Evolutionary conservation across 768 basidiomycete species (phyloP), one percentile per base, ranked within the genome.

Genomic region (Kwoniella shandongensis): DNA sequence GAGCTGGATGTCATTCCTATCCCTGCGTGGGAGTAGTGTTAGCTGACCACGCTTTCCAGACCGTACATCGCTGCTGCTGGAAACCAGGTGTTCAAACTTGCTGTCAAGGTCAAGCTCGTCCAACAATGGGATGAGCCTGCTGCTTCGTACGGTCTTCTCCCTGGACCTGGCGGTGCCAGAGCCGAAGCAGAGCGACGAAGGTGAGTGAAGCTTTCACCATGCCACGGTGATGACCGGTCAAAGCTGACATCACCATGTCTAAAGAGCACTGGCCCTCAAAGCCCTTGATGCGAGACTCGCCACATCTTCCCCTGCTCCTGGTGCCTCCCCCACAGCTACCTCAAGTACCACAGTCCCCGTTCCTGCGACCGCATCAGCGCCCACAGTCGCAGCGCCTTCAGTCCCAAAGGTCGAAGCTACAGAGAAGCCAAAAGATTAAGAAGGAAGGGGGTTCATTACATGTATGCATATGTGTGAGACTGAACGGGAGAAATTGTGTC

Each of bases 141-240:
- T 26, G 57, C 85, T 13, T 79, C 79, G 10, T 92, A 91, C 73
- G 80, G 78, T 39, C 85, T 85, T 66, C 81, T 88, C 4, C 77
- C 77, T 39, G 77, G 77, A 44, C 91, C 92, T 32, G 92, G 90
- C 13, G 88, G 86, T 70, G 86, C 91, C 18, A 83, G 96, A 30
- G 96, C 96, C 20, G 96, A 99, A 78, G 96, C 96, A 18, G 96
- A 99, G 79, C 81, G 96, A 58, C 81, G 94, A 80, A 83, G 94
- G 92, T 92, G 61, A 54, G 84, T 51, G 39, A 25, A 27, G 32
- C 2, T 11, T 39, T 12, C 23, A 20, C 6, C 17, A 51, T 8
- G 35, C 35, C 35, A 36, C 35, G 8, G 35, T 8, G 35, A 36
- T 36, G 35, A 8, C 8, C 17, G 10, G 22, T 15, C 6, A 7